Base-by-base conservation (phyloP, 495 filamentous ascomycete species). In the Lepraria neglecta region DNA sequence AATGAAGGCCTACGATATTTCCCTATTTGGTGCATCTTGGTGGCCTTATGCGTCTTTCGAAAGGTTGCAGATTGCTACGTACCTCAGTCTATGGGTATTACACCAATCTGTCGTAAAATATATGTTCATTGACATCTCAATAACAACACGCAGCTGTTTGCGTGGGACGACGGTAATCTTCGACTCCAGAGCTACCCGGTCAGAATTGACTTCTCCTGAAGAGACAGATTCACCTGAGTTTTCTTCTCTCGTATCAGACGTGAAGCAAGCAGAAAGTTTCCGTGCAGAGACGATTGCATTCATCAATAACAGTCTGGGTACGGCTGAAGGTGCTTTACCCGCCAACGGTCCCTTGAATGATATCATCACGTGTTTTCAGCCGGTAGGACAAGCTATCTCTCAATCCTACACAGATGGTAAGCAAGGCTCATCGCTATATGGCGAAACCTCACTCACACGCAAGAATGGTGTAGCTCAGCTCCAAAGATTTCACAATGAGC, bases 171-270 rank as follows among this genome's bases (percentile, higher is more conserved):
- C 28, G 50, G 50, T 53, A 12, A 17, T 15, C 15, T 27, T 53
- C 28, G 15, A 17, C 50, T 27, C 11, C 7, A 35, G 28, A 17
- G 11, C 50, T 17, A 27, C 6, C 27, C 7, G 17, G 21, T 53
- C 27, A 28, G 50, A 31, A 28, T 3, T 30, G 50, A 6, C 27
- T 28, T 4, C 27, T 17, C 21, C 21, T 46, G 14, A 17, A 53
- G 50, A 53, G 31, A 53, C 50, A 15, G 50, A 53, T 33, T 53
- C 50, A 17, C 27, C 28, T 30, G 50, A 53, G 50, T 53, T 53
- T 33, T 53, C 50, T 33, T 33, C 50, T 19, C 10, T 11, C 50
- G 27, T 17, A 27, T 17, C 27, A 53, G 50, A 7, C 31, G 27
- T 33, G 50, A 53, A 33, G 9, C 17, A 27, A n/a, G n/a, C n/a